Conservation (phyloP, 257 asterid genomes). For the Solanum chiquidenum region DNA sequence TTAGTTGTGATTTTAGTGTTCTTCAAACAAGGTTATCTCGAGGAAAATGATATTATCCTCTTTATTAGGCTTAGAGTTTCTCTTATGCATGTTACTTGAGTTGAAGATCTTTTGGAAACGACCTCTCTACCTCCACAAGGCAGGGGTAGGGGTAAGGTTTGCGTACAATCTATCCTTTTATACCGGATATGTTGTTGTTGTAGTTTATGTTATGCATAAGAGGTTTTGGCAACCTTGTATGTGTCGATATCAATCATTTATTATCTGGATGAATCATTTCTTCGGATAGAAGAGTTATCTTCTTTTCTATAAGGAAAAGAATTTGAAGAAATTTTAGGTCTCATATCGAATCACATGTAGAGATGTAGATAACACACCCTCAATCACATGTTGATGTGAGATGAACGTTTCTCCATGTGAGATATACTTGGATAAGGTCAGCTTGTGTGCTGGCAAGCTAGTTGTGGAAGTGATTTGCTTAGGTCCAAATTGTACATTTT, state of each 20-base stretch:
- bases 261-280: neutral
- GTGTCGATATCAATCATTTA: neutral
- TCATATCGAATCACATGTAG: neutral
- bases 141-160: neutral
- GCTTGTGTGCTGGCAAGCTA: neutral
- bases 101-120: neutral
- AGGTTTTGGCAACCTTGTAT: neutral
- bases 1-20: neutral
- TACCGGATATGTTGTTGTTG: neutral
- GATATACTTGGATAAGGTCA: neutral
- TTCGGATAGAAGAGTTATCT: neutral
- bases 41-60: neutral
- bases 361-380: neutral
- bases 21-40: neutral
- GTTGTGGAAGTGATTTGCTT: neutral
- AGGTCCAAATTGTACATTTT: neutral
- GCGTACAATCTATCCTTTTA: too few relatives aligned
- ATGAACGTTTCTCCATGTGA: neutral
- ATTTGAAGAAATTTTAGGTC: neutral
- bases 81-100: neutral
- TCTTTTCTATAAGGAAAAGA: neutral
- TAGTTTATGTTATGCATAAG: neutral
- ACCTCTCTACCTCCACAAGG: neutral
- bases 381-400: neutral
- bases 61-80: neutral